These are phyloP conservation scores for Drechslera avenae DNA, from an alignment of 2,329 filamentous ascomycete species.

Conservation along the genomic window DNA sequence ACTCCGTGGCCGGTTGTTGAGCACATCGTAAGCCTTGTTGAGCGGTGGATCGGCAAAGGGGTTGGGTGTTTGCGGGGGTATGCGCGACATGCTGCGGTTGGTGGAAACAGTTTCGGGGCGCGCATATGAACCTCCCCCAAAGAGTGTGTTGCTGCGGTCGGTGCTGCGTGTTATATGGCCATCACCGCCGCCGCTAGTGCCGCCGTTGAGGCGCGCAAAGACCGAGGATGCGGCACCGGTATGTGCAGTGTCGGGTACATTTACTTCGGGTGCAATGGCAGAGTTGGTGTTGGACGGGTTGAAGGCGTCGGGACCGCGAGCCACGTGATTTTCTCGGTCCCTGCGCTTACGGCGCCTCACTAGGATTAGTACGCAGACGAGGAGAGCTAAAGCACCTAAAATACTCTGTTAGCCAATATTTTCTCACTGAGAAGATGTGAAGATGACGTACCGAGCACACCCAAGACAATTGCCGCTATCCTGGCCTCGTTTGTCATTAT, in stretches of 20 bases:
- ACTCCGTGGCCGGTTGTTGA: slow-evolving; percentile 38
- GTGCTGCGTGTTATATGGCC: slow-evolving; percentile 31
- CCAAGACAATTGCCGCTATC: slow-evolving; percentile 39
- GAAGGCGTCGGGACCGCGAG: slow-evolving; percentile 34
- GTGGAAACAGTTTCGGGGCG: slow-evolving; percentile 45
- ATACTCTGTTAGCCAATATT: neutral
- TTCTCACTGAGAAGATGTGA: neutral
- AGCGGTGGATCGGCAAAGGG: slow-evolving; percentile 44
- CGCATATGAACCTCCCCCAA: slow-evolving; percentile 30
- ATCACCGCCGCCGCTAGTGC: slow-evolving; percentile 1
- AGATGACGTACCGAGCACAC: slow-evolving; percentile 34
- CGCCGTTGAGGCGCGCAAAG: slow-evolving; percentile 13
- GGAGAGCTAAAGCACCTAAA: slow-evolving; percentile 35
- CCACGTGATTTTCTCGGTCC: slow-evolving; percentile 18
- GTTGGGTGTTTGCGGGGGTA: slow-evolving; percentile 35
- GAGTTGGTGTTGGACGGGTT: slow-evolving; percentile 30
- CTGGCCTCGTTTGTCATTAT: slow-evolving; percentile 37
- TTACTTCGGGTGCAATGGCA: slow-evolving; percentile 19
- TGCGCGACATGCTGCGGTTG: slow-evolving; percentile 14
- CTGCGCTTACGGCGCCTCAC: slow-evolving; percentile 32
- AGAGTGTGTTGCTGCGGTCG: slow-evolving; percentile 34
- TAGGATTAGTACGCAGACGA: slow-evolving; percentile 29
- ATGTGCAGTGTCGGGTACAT: slow-evolving; percentile 32
- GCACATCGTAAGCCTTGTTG: slow-evolving; percentile 46
- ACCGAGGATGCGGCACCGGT: slow-evolving; percentile 15